Conservation (phyloP, 345 rosid genomes). For the Eucalyptus decipiens region DNA sequence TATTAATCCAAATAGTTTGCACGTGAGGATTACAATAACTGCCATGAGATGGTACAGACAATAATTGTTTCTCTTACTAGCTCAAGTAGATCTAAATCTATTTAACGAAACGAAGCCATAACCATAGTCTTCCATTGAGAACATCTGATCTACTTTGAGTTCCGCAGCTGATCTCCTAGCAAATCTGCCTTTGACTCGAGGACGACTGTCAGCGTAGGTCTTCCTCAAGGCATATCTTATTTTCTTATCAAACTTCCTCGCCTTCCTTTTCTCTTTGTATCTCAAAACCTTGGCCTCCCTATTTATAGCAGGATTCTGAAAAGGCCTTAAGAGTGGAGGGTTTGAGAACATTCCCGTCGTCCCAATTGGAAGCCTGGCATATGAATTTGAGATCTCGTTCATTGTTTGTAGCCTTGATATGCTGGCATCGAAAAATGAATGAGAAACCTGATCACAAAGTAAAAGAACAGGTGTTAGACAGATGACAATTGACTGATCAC, state of each 20-base stretch:
- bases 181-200: conserved; percentile 23
- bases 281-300: conserved; percentile 17
- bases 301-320: neutral
- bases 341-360: neutral
- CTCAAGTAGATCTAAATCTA: neutral
- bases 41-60: neutral
- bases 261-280: conserved; percentile 12
- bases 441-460: conserved; percentile 1
- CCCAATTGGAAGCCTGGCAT: neutral
- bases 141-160: conserved; percentile 5
- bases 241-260: conserved; percentile 17
- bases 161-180: conserved; percentile 9
- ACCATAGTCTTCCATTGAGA: conserved; percentile 4
- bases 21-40: neutral
- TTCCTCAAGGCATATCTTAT: conserved; percentile 22
- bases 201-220: conserved; percentile 22
- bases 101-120: neutral
- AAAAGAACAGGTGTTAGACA: neutral
- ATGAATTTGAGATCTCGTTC: conserved; percentile 1
- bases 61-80: neutral
- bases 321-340: conserved; percentile 7
- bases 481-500: neutral
- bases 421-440: neutral
- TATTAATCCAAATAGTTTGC: neutral
- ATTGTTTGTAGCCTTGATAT: neutral